A percentile compares a stretch with the other conserved stretches of the same genome.
These are phyloP conservation scores for Conringia planisiliqua DNA, from an alignment of 345 rosid species.

Conservation along the genomic window DNA sequence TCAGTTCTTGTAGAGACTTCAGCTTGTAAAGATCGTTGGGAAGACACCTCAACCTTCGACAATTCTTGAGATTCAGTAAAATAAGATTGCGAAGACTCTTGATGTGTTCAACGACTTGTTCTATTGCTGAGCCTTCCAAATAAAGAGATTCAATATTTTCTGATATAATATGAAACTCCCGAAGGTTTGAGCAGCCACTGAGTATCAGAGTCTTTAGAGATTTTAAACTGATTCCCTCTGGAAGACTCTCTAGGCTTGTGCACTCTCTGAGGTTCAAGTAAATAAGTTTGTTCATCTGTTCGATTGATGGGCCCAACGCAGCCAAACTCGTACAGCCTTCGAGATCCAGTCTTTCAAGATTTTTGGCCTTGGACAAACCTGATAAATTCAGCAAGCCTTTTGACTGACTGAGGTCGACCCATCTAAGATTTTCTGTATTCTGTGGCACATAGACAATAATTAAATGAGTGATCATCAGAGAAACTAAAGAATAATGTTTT, in stretches of 20 bases:
- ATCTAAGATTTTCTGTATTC: slow-evolving; percentile 24
- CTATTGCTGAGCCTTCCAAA: slow-evolving; percentile 26
- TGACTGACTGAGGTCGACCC: slow-evolving; percentile 26
- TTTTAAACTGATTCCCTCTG: not conserved
- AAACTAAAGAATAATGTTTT: not conserved
- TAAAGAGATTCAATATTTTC: slow-evolving; percentile 11
- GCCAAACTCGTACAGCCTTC: slow-evolving; percentile 27
- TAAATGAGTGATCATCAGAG: not conserved
- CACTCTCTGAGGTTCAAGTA: slow-evolving; percentile 26
- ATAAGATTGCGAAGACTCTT: slow-evolving; percentile 8
- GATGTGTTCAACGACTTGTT: slow-evolving; percentile 19
- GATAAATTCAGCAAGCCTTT: slow-evolving; percentile 16
- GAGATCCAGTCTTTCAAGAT: slow-evolving; percentile 26
- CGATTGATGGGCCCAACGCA: not conserved
- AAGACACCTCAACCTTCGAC: slow-evolving; percentile 11
- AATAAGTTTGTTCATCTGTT: slow-evolving; percentile 19
- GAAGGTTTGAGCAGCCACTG: slow-evolving; percentile 31
- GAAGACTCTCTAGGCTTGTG: slow-evolving; percentile 20
- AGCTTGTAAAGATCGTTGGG: slow-evolving; percentile 27
- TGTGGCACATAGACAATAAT: not conserved
- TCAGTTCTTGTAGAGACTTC: slow-evolving; percentile 31
- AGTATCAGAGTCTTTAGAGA: slow-evolving; percentile 23
- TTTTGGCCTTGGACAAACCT: slow-evolving; percentile 29
- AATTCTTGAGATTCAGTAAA: slow-evolving; percentile 28
- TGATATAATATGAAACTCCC: slow-evolving; percentile 20